A percentile compares a stretch with the other conserved stretches of the same genome.
Conservation (phyloP, 352 stramenopile genomes). For the Phytophthora aleatoria region DNA sequence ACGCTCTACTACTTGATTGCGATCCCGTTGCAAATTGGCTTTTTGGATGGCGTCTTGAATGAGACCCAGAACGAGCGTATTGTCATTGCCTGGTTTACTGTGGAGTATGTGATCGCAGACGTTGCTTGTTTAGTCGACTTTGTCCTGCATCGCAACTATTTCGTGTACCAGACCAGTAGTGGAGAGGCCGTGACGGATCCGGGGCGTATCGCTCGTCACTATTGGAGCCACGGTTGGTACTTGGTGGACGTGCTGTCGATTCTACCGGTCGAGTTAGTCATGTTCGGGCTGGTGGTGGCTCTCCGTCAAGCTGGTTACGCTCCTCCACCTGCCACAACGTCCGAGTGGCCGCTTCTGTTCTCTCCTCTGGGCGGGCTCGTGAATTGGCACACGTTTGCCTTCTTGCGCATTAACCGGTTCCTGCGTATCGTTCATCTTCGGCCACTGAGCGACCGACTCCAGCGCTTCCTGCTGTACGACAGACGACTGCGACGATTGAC, state of each 20-base stretch:
- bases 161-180: constrained; percentile 49
- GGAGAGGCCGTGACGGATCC: constrained; percentile 49
- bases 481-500: constrained; percentile 23
- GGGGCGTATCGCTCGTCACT: constrained; percentile 43
- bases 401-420: constrained; percentile 57
- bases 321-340: constrained; percentile 28
- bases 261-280: constrained; percentile 54
- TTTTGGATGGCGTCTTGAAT: constrained; percentile 58
- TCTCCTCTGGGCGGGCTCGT: constrained; percentile 20
- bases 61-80: constrained; percentile 21
- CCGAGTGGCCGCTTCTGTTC: constrained; percentile 22
- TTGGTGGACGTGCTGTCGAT: constrained; percentile 56
- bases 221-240: constrained; percentile 52
- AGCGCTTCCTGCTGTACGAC: constrained; percentile 66
- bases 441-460: constrained; percentile 47
- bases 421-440: constrained; percentile 58
- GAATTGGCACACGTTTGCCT: constrained; percentile 57
- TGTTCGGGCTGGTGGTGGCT: constrained; percentile 27
- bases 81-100: constrained; percentile 44
- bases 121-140: constrained; percentile 56
- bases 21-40: constrained; percentile 64
- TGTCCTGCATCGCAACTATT: constrained; percentile 58
- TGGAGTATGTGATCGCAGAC: constrained; percentile 65
- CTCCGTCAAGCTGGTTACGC: constrained; percentile 24
- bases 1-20: constrained; percentile 62